Conservation (phyloP, 2,329 filamentous ascomycete genomes). For the Sordariomycetes sp. region DNA sequence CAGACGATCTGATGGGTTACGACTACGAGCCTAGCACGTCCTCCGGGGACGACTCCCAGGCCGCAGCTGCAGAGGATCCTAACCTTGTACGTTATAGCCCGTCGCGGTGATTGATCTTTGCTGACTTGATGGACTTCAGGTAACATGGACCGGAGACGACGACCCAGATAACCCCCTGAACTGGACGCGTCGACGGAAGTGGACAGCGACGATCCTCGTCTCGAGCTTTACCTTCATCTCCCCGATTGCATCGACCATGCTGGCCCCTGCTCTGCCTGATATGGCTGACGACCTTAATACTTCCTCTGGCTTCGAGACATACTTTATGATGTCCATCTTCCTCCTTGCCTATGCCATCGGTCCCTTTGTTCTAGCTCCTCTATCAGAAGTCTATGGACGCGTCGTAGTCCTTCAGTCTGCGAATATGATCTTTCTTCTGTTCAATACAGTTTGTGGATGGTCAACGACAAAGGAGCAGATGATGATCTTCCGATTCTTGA, state of each 20-base stretch:
- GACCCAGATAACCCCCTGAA: conserved; percentile 32
- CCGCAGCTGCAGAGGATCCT: conserved; percentile 8
- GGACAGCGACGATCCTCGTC: conserved; percentile 23
- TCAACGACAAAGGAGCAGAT: conserved; percentile 34
- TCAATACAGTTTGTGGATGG: conserved; percentile 43
- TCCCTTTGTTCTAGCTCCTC: conserved; percentile 39
- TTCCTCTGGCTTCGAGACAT: conserved; percentile 29
- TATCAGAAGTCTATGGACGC: conserved; percentile 43
- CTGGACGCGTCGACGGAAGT: conserved; percentile 29
- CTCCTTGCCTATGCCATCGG: conserved; percentile 47
- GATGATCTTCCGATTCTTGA: conserved; percentile 38
- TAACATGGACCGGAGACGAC: conserved; percentile 34
- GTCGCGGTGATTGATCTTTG: neutral
- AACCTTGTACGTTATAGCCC: conserved; percentile 10
- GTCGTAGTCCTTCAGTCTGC: conserved; percentile 31
- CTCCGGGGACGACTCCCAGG: neutral
- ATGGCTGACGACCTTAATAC: conserved; percentile 36
- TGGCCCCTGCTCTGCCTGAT: conserved; percentile 33
- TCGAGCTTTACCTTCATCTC: conserved; percentile 43
- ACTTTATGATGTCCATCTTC: conserved; percentile 49
- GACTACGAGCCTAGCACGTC: conserved; percentile 3
- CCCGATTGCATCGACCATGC: conserved; percentile 41
- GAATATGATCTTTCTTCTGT: conserved; percentile 42
- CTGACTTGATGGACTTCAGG: conserved; percentile 10
- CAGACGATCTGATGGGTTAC: conserved; percentile 2